These are phyloP conservation scores for Kodamaea fukazawae DNA, from an alignment of 805 yeast genomes.

Conservation along the genomic window DNA sequence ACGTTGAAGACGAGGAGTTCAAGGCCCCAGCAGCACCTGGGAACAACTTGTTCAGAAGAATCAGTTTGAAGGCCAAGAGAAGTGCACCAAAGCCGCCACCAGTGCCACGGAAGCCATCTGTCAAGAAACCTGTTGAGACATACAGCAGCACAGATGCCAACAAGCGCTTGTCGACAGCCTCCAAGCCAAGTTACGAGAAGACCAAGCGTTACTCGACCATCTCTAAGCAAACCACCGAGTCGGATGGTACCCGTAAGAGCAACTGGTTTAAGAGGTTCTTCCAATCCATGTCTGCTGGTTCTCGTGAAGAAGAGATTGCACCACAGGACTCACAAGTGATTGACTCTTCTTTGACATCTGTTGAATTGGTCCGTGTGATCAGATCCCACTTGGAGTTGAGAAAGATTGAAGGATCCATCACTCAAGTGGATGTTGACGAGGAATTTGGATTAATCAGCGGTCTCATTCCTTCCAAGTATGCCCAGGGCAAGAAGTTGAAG, in stretches of 20 bases:
- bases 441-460: conserved; percentile 45
- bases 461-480: conserved; percentile 44
- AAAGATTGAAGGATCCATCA: conserved; percentile 49
- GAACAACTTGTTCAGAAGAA: conserved; percentile 19
- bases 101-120: background rate
- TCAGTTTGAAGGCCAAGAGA: conserved; percentile 37
- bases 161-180: background rate
- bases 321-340: conserved; percentile 29
- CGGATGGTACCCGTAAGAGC: conserved; percentile 17
- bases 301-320: conserved; percentile 6
- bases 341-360: conserved; percentile 31
- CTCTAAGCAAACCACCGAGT: conserved; percentile 19
- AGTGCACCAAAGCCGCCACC: conserved; percentile 40
- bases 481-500: conserved; percentile 45
- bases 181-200: conserved; percentile 1
- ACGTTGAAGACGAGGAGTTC: conserved; percentile 7
- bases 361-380: conserved; percentile 32
- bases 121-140: background rate
- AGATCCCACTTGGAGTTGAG: conserved; percentile 44
- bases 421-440: conserved; percentile 41
- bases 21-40: background rate
- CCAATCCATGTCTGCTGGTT: conserved; percentile 14
- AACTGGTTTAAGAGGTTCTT: conserved; percentile 42
- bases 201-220: conserved; percentile 37
- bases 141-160: background rate